A percentile compares a stretch with the other conserved stretches of the same genome.
Conservation (phyloP, 139 green algal genomes). For the Raphidocelis subcapitata region DNA sequence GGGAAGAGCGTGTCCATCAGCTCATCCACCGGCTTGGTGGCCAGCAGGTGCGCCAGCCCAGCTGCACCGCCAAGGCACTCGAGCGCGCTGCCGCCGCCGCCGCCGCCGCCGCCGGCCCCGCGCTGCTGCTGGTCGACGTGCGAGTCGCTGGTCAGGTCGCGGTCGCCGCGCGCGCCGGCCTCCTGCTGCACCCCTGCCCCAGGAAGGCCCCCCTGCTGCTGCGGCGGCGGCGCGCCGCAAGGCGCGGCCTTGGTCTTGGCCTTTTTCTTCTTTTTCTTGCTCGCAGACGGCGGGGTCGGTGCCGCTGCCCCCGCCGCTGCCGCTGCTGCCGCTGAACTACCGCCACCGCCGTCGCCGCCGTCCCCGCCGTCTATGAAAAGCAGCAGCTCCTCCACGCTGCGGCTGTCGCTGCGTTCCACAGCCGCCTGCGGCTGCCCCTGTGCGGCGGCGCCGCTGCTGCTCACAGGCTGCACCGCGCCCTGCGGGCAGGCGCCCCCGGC, state of each 20-base stretch:
- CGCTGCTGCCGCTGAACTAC: background rate
- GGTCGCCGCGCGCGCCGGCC: background rate
- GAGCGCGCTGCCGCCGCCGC: too few relatives aligned
- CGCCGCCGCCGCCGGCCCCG: too few relatives aligned
- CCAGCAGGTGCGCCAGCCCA: slow-evolving; percentile 5
- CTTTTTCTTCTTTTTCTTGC: background rate
- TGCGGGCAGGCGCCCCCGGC: background rate
- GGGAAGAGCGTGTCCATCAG: slow-evolving; percentile 20
- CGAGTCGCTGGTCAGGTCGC: background rate
- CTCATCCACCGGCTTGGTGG: slow-evolving; percentile 1
- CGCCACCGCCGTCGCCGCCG: background rate
- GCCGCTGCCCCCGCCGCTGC: background rate
- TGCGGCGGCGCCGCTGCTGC: too few relatives aligned
- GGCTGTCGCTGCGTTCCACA: background rate
- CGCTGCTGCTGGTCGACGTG: background rate
- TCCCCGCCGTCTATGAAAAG: background rate
- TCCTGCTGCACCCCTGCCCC: background rate
- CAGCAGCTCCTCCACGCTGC: background rate
- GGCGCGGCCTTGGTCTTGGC: background rate
- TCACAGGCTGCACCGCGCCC: too few relatives aligned
- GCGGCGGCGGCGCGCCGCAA: too few relatives aligned
- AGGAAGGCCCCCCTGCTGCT: too few relatives aligned
- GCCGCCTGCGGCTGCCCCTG: background rate
- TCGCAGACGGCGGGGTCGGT: too few relatives aligned
- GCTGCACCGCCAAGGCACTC: too few relatives aligned